Percentiles rank a stretch among this genome's conserved stretches.
Evolutionary conservation across 2,329 filamentous ascomycete species (phyloP).

Genomic region (Didymella arachidicola): DNA sequence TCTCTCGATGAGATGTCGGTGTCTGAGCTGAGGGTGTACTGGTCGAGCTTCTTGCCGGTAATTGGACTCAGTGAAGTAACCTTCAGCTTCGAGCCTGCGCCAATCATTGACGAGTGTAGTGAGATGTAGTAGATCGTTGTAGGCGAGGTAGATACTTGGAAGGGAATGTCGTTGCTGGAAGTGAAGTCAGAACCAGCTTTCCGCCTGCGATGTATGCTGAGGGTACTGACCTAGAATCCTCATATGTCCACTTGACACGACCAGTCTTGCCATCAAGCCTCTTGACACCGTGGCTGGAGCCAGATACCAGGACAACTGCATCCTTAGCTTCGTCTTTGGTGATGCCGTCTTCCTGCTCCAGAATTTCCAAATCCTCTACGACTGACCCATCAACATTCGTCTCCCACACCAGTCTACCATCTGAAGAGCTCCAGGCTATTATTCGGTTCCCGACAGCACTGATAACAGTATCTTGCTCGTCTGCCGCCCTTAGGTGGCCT

Average conservation of each 20-base stretch:
- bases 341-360: constrained; percentile 71
- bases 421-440: constrained; percentile 82
- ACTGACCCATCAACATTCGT: constrained; percentile 63
- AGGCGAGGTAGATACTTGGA: constrained; percentile 76
- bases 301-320: constrained; percentile 71
- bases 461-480: constrained; percentile 78
- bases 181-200: constrained; percentile 20
- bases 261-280: constrained; percentile 78
- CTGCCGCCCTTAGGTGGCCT: constrained; percentile 71
- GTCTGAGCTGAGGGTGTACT: constrained; percentile 76
- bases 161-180: constrained; percentile 70
- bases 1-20: constrained; percentile 70
- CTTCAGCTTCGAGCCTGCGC: constrained; percentile 73
- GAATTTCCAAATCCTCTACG: constrained; percentile 76
- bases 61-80: constrained; percentile 75
- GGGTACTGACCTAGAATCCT: constrained; percentile 62
- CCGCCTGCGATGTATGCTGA: not conserved
- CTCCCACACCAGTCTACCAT: constrained; percentile 81
- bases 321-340: constrained; percentile 64
- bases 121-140: constrained; percentile 78
- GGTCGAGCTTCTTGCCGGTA: constrained; percentile 75
- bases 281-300: constrained; percentile 67
- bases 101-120: constrained; percentile 70
- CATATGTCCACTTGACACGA: constrained; percentile 78
- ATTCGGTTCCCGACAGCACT: constrained; percentile 75